Evolutionary conservation across 2,329 filamentous ascomycete genomes (phyloP).

Genomic region (Pseudocercospora fijiensis): DNA sequence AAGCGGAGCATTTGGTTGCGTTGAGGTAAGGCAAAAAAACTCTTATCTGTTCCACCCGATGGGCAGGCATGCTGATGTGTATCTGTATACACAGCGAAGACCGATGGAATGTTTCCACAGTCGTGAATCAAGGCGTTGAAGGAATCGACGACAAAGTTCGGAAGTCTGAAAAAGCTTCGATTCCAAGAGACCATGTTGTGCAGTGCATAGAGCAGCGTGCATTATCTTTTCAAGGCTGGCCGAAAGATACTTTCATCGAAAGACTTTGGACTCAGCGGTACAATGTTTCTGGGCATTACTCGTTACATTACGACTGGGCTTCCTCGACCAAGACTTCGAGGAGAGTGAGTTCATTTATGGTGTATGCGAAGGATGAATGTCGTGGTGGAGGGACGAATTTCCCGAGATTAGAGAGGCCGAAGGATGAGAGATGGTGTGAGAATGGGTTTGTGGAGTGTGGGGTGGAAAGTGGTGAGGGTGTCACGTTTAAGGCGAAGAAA

Average conservation of each 20-base stretch:
- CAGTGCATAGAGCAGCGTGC: constrained; percentile 61
- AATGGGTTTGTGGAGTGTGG: constrained; percentile 54
- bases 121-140: constrained; percentile 53
- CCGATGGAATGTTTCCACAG: constrained; percentile 55
- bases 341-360: constrained; percentile 61
- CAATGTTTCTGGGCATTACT: constrained; percentile 58
- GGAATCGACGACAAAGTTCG: constrained; percentile 50
- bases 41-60: neutral
- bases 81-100: constrained; percentile 35
- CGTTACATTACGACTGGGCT: constrained; percentile 61
- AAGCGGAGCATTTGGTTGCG: constrained; percentile 38
- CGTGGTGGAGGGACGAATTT: constrained; percentile 62
- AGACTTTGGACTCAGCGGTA: constrained; percentile 62
- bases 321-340: constrained; percentile 32
- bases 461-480: constrained; percentile 41
- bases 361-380: constrained; percentile 56
- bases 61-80: no score
- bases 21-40: constrained; percentile 48
- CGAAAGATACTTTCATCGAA: constrained; percentile 58
- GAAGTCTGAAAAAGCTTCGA: constrained; percentile 54
- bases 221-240: constrained; percentile 61
- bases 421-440: constrained; percentile 53
- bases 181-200: constrained; percentile 51
- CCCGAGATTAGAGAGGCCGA: constrained; percentile 50
- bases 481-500: constrained; percentile 58